phyloP scores from a whole-genome alignment of 768 basidiomycete genomes.

The Boletus speciosus region DNA sequence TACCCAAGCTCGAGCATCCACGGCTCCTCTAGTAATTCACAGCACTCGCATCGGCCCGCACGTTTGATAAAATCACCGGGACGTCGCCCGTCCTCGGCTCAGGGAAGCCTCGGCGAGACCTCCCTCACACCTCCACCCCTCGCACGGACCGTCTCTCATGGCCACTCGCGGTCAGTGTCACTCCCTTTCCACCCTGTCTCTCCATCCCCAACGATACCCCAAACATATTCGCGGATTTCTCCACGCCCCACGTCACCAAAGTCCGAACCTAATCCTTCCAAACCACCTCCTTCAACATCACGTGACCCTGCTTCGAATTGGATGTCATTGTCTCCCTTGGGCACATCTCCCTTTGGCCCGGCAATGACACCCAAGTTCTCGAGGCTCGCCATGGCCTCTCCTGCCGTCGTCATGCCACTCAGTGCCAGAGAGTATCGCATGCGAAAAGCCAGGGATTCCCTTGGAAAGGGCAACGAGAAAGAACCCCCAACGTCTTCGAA shows the following conservation, averaged over 20 bases:
- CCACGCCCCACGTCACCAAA: conserved; percentile 1
- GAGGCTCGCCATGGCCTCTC: conserved; percentile 26
- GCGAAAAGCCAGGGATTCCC: conserved; percentile 10
- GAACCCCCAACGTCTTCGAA: background rate
- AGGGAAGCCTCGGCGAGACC: background rate
- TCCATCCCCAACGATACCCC: conserved; percentile 13
- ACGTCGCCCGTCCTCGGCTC: conserved; percentile 7
- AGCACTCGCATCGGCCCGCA: background rate
- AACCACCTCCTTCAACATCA: conserved; percentile 19
- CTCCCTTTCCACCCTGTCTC: background rate
- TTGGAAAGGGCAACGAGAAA: conserved; percentile 8
- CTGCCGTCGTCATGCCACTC: conserved; percentile 30
- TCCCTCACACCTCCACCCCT: conserved; percentile 17
- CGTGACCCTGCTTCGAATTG: conserved; percentile 28
- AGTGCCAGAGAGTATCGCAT: conserved; percentile 29
- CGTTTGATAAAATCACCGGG: conserved; percentile 14
- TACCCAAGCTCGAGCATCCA: conserved; percentile 4
- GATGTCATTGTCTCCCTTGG: conserved; percentile 16
- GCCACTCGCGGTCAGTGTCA: conserved; percentile 19
- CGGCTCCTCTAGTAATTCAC: conserved; percentile 13
- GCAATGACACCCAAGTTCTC: conserved; percentile 29
- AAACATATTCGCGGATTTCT: conserved; percentile 14
- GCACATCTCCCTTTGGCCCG: conserved; percentile 27
- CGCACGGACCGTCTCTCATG: conserved; percentile 18
- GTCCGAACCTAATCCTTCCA: conserved; percentile 1